A percentile compares a stretch with the other conserved stretches of the same genome.
phyloP scores from a whole-genome alignment of 1,284 basidiomycete genomes.

The Omphalotus olearius region DNA sequence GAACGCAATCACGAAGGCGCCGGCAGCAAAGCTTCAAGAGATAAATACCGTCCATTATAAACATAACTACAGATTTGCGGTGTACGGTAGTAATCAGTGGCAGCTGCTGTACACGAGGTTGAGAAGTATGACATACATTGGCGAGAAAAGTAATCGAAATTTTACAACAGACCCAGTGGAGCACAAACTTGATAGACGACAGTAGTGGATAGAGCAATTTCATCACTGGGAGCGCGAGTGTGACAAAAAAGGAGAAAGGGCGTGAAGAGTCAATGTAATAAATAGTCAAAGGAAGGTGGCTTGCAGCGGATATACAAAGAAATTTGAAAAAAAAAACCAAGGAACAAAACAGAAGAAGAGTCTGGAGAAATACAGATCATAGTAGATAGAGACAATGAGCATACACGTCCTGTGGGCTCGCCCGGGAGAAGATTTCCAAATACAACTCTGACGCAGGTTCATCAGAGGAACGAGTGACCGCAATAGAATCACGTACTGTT shows the following conservation, averaged over 20 bases:
- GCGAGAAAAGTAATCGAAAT: not conserved
- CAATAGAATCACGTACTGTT: not conserved
- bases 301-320: too few relatives aligned
- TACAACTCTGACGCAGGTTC: not conserved
- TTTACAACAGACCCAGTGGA: not conserved
- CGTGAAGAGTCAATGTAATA: not conserved
- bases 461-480: not conserved
- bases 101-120: not conserved
- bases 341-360: not conserved
- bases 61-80: too few relatives aligned
- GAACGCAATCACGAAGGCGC: too few relatives aligned
- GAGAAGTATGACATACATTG: not conserved
- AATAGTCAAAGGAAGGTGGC: not conserved
- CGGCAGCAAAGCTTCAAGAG: too few relatives aligned
- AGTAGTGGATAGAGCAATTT: not conserved
- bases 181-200: not conserved
- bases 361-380: not conserved
- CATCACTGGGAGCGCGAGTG: not conserved
- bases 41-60: too few relatives aligned
- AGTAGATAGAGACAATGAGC: not conserved
- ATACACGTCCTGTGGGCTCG: slow-evolving; percentile 2
- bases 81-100: too few relatives aligned
- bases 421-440: not conserved
- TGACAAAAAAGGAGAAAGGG: not conserved
- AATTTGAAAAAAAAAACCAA: too few relatives aligned